Base-by-base conservation (phyloP, 176 grass and related monocot genomes). In the Pontederia crassipes region DNA sequence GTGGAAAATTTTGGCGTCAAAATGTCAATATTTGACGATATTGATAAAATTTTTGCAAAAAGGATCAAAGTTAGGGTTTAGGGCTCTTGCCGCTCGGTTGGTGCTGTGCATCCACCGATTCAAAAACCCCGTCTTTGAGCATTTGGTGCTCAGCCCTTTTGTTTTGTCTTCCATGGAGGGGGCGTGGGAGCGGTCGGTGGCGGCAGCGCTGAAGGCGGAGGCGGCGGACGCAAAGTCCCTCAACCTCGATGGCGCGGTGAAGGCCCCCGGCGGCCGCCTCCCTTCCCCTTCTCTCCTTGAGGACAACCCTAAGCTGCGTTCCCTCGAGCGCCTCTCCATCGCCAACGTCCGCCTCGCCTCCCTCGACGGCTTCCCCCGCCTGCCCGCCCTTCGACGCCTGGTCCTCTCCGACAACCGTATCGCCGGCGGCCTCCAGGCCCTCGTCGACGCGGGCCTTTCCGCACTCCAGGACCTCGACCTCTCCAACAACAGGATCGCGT, bases 381-480 rank as follows among this genome's bases (percentile, higher is more conserved):
- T 86, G 48, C 87, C 64, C 9, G 59, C 72, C 17, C 82, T 90
- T 14, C 82, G 75, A 45, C 82, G 72, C 35, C 82, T 90, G 65
- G 77, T 83, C 35, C 82, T 85, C 55, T 83, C 87, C 15, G 87
- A 90, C 69, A 85, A 90, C 71, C 76, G 82, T 60, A 77, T 90
- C 60, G 27, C 73, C 1, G 82, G 87, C 0, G 65, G 75, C 14
- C 79, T 90, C 59, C 54, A 64, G 4, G 78, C 67, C 48, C 64
- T 85, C 17, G 69, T 63, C 10, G 82, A 59, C 1, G 74, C 82
- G 10, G 81, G 75, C 49, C 79, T 83, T 15, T 68, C 29, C 8
- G 64, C 68, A 28, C 70, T 90, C 72, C 75, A 79, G 17, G 67
- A 82, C 64, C 82, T 89, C 51, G 82, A 89, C 60, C 75, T 89